Conservation (phyloP, 768 basidiomycete species). For the Rhizopogon sp. region DNA sequence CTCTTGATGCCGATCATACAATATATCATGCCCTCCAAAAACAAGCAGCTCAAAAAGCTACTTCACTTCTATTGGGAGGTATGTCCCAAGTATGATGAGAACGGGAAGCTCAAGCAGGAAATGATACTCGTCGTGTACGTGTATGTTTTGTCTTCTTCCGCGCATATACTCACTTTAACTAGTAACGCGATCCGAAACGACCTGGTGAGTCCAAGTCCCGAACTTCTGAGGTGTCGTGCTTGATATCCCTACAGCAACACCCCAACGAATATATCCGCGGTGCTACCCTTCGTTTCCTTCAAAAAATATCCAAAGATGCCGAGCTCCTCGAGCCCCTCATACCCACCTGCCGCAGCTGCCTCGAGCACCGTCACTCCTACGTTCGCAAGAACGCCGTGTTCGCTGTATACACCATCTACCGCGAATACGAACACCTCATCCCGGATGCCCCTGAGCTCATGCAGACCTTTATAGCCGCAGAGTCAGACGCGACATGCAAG, state of each 20-base stretch:
- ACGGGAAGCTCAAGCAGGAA: conserved; percentile 97
- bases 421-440: conserved; percentile 90
- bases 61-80: conserved; percentile 97
- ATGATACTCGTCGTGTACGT: conserved; percentile 98
- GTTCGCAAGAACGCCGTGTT: conserved; percentile 99
- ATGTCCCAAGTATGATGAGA: conserved; percentile 96
- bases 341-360: conserved; percentile 87
- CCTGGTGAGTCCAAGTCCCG: conserved; percentile 52
- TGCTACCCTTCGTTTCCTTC: conserved; percentile 92
- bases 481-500: conserved; percentile 94
- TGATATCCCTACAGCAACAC: conserved; percentile 67
- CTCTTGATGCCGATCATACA: conserved; percentile 98
- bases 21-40: conserved; percentile 91
- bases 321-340: conserved; percentile 95
- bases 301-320: conserved; percentile 89
- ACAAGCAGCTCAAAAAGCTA: conserved; percentile 96
- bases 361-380: conserved; percentile 96
- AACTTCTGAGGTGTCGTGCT: not conserved
- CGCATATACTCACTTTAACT: conserved; percentile 9
- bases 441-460: conserved; percentile 96
- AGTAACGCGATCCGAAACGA: conserved; percentile 98
- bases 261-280: conserved; percentile 99
- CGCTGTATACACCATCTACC: conserved; percentile 91
- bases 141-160: conserved; percentile 1
- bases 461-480: conserved; percentile 92